Base-by-base conservation (phyloP, 192 early-diverging fungal genomes). In the Pilaira anomala region DNA sequence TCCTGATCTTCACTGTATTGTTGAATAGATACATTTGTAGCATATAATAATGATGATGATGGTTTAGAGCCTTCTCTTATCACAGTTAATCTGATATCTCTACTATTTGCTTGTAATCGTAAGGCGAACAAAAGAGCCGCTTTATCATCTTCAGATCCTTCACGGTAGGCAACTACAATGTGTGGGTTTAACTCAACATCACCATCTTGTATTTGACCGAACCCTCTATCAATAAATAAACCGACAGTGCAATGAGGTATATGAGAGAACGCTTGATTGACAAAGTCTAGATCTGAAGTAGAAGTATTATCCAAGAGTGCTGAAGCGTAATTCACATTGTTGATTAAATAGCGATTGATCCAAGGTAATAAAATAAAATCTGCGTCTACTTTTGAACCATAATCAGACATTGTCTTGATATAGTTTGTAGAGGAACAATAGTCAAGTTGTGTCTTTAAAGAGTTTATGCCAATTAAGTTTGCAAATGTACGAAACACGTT, bases 401-500 rank as follows among this genome's bases (percentile, higher is more conserved):
- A 78, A n/a, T 83, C 78, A 1, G 76, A 62, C 7, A 95, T 81
- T 39, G 83, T 81, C 25, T 81, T 72, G 18, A 85, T 81, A 78
- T 93, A 95, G 40, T 91, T 87, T 36, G 84, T 76, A 13, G 74
- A 71, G 13, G 83, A 67, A 16, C 82, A 72, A 26, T 93, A 74
- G n/a, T 73, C 72, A 51, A 97, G 69, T 6, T 81, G 72, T 2
- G 89, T 81, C 5, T 77, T 70, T 30, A 95, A 74, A 14, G 18
- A 18, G 0, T 68, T 70, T 42, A 94, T 79, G 8, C 82, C 77
- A 71, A 85, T 88, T 11, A 95, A 75, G 26, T 80, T 84, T 18
- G 87, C 90, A 76, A 96, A 93, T 0, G 91, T 88, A 3, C 90
- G 75, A 72, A 97, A 88, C 36, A 94, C 87, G 30, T 83, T 89